Evolutionary conservation across 176 grass and related monocot species (phyloP).

Genomic region (Avena atlantica): DNA sequence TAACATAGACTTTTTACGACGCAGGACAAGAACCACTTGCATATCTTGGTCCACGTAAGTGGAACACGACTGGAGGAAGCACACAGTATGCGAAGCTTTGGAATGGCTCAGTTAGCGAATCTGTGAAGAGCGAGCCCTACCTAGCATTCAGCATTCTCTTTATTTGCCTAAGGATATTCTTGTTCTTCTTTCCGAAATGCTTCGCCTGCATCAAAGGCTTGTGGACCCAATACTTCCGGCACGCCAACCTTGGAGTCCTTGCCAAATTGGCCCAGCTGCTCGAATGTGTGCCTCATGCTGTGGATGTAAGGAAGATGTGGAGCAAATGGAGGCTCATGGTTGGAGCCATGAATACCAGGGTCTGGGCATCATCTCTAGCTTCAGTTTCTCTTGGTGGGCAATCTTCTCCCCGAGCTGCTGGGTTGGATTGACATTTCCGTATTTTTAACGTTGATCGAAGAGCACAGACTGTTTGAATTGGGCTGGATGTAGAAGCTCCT

Average conservation of each 20-base stretch:
- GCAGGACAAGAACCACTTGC: conserved; percentile 77
- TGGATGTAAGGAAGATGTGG: conserved; percentile 80
- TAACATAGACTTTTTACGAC: conserved; percentile 33
- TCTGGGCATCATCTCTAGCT: conserved; percentile 69
- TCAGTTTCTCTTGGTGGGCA: conserved; percentile 62
- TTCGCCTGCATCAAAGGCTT: conserved; percentile 61
- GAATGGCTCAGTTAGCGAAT: conserved; percentile 62
- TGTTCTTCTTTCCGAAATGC: conserved; percentile 63
- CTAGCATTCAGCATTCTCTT: conserved; percentile 76
- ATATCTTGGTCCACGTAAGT: conserved; percentile 54
- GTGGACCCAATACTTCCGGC: conserved; percentile 59
- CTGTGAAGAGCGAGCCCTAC: conserved; percentile 70
- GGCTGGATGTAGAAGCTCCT: conserved; percentile 42
- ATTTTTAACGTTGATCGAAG: background rate
- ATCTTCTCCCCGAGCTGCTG: conserved; percentile 53
- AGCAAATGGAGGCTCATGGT: conserved; percentile 70
- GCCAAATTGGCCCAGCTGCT: conserved; percentile 69
- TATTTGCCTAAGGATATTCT: conserved; percentile 60
- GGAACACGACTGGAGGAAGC: conserved; percentile 28
- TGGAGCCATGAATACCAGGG: conserved; percentile 55
- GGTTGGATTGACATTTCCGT: conserved; percentile 35
- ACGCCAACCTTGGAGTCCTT: conserved; percentile 64
- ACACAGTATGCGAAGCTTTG: conserved; percentile 34
- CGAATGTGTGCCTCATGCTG: conserved; percentile 57
- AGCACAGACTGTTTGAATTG: conserved; percentile 7